A percentile compares a stretch with the other conserved stretches of the same genome.
Conservation (phyloP, 1,284 basidiomycete genomes). For the Abortiporus biennis region DNA sequence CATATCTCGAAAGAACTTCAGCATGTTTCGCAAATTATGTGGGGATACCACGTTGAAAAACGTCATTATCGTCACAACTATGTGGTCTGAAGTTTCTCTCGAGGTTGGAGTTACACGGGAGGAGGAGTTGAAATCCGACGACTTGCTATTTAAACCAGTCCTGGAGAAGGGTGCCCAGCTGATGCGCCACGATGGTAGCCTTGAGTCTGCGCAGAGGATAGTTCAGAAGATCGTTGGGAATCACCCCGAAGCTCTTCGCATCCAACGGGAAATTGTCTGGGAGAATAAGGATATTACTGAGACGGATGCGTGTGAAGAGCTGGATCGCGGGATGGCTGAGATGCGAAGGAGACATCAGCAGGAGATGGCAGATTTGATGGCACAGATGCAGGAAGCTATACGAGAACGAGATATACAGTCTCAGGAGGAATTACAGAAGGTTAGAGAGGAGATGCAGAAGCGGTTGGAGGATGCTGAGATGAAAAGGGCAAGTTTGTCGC, state of each 20-base stretch:
- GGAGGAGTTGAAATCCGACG: constrained; percentile 2
- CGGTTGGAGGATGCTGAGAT: background rate
- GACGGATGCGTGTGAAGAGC: constrained; percentile 9
- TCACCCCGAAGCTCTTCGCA: constrained; percentile 6
- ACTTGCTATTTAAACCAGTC: constrained; percentile 1
- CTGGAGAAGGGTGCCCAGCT: constrained; percentile 7
- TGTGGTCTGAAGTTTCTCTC: constrained; percentile 37
- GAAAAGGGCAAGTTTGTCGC: background rate
- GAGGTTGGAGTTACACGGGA: constrained; percentile 5
- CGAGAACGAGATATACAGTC: background rate
- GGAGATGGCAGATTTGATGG: background rate
- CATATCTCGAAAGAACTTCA: constrained; percentile 39
- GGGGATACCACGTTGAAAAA: constrained; percentile 38
- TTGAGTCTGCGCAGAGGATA: constrained; percentile 6
- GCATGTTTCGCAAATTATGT: constrained; percentile 42
- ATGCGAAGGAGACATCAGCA: constrained; percentile 9
- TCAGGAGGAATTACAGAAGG: constrained; percentile 2
- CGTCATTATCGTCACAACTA: constrained; percentile 43
- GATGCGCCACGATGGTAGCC: constrained; percentile 3
- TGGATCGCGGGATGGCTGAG: constrained; percentile 5
- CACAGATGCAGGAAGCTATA: background rate
- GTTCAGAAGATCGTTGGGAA: background rate
- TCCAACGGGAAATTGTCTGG: constrained; percentile 14
- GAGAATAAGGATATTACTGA: constrained; percentile 10
- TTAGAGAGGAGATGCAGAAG: background rate